phyloP scores from a whole-genome alignment of 2,329 filamentous ascomycete species.

The Colletotrichum ledebouriae region DNA sequence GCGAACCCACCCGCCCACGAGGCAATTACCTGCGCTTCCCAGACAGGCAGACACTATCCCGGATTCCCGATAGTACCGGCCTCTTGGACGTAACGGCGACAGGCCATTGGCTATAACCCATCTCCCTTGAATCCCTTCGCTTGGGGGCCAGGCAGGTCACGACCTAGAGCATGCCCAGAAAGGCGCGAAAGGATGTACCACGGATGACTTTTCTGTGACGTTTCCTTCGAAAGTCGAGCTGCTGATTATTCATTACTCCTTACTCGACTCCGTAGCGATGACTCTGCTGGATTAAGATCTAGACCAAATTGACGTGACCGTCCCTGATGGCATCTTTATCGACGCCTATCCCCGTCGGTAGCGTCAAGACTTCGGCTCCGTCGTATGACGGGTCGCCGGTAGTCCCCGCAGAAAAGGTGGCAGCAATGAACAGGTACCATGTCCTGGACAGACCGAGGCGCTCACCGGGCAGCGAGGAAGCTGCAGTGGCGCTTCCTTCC shows the following conservation, averaged over 20 bases:
- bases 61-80: slow-evolving; percentile 29
- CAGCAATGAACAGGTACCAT: slow-evolving; percentile 18
- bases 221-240: background rate
- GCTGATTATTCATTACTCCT: slow-evolving; percentile 12
- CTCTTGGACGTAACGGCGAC: slow-evolving; percentile 19
- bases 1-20: slow-evolving; percentile 35
- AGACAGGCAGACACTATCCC: slow-evolving; percentile 7
- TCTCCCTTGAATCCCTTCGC: slow-evolving; percentile 22
- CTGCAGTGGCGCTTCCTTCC: background rate
- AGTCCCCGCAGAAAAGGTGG: slow-evolving; percentile 27
- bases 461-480: slow-evolving; percentile 28
- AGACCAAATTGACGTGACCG: slow-evolving; percentile 5
- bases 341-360: slow-evolving; percentile 20
- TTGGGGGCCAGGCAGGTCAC: slow-evolving; percentile 13
- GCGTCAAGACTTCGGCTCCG: slow-evolving; percentile 8
- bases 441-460: slow-evolving; percentile 27
- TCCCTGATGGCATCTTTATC: slow-evolving; percentile 23
- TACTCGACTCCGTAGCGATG: slow-evolving; percentile 1
- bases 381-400: slow-evolving; percentile 23
- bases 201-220: slow-evolving; percentile 1
- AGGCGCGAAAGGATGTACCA: background rate
- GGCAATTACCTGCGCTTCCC: slow-evolving; percentile 33
- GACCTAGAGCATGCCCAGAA: background rate
- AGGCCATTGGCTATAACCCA: slow-evolving; percentile 22
- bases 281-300: slow-evolving; percentile 10